phyloP scores from a whole-genome alignment of 2,329 filamentous ascomycete genomes.

The Fusarium palustre region DNA sequence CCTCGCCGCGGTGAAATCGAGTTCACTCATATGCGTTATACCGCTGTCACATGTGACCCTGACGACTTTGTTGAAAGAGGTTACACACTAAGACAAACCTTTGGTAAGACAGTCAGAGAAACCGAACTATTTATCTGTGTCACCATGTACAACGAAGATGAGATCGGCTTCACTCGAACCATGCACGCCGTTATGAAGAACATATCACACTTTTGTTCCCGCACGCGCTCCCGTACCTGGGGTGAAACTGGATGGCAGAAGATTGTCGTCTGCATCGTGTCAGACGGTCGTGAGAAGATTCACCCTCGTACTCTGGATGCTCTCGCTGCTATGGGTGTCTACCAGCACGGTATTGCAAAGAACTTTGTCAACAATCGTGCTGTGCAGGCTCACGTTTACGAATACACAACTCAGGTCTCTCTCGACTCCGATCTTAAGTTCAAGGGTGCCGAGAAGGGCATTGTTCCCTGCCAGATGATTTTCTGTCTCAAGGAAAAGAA shows the following conservation, averaged over 20 bases:
- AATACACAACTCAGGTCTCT: conserved; percentile 98
- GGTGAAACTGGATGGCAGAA: conserved; percentile 98
- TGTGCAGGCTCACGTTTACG: conserved; percentile 96
- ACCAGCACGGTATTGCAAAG: conserved; percentile 98
- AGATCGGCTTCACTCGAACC: conserved; percentile 94
- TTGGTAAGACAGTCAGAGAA: conserved; percentile 84
- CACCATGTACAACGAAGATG: conserved; percentile 99
- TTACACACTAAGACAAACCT: conserved; percentile 92
- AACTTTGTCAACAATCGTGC: conserved; percentile 97
- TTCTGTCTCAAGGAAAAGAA: conserved; percentile 99
- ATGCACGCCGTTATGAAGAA: conserved; percentile 99
- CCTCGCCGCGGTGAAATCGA: conserved; percentile 93
- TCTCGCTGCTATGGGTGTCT: conserved; percentile 95
- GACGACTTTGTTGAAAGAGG: conserved; percentile 91
- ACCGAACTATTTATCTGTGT: conserved; percentile 97
- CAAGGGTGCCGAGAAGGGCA: conserved; percentile 98
- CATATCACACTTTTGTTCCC: conserved; percentile 94
- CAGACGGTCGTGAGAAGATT: conserved; percentile 89
- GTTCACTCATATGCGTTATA: conserved; percentile 99
- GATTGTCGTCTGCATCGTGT: conserved; percentile 97
- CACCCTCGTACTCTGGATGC: conserved; percentile 94
- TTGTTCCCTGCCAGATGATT: conserved; percentile 97
- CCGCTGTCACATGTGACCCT: conserved; percentile 96
- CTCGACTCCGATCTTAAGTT: conserved; percentile 96
- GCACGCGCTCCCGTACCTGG: conserved; percentile 93